phyloP scores from a whole-genome alignment of 169 alveolate species.

The Theileria annulata region DNA sequence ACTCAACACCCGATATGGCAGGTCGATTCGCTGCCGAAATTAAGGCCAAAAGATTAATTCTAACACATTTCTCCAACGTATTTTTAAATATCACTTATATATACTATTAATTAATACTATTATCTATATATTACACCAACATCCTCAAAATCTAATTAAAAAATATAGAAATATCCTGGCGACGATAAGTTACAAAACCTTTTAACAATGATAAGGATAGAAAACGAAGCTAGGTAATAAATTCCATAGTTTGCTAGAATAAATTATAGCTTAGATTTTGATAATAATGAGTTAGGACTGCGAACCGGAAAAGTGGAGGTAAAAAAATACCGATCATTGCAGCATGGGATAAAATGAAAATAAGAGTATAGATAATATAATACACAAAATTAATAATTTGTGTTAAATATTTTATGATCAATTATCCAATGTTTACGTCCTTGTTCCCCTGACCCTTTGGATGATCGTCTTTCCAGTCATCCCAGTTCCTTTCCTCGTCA shows the following conservation, averaged over 20 bases:
- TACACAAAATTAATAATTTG: constrained; percentile 4
- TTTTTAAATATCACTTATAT: neutral
- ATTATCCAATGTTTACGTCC: constrained; percentile 58
- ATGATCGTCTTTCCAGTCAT: constrained; percentile 69
- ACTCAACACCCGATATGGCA: constrained; percentile 75
- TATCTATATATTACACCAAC: neutral
- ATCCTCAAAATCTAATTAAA: too few species aligned
- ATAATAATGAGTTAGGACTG: neutral
- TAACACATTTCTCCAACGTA: constrained; percentile 74
- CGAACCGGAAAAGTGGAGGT: neutral
- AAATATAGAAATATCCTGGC: constrained; percentile 51
- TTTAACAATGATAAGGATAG: constrained; percentile 55
- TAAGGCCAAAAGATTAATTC: constrained; percentile 64
- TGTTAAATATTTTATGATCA: neutral
- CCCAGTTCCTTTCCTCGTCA: constrained; percentile 55
- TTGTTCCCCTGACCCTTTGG: constrained; percentile 63
- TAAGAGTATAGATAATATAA: neutral
- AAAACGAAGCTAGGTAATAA: constrained; percentile 55
- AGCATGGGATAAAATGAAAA: constrained; percentile 29
- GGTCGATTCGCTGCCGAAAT: constrained; percentile 68
- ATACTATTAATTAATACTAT: neutral
- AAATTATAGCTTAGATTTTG: neutral
- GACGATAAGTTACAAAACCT: constrained; percentile 49
- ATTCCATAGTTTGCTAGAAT: neutral
- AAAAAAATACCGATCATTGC: constrained; percentile 18